Evolutionary conservation across 2,329 filamentous ascomycete species (phyloP), one percentile per base, ranked within the genome.

Genomic region (Stromatinia cepivora): DNA sequence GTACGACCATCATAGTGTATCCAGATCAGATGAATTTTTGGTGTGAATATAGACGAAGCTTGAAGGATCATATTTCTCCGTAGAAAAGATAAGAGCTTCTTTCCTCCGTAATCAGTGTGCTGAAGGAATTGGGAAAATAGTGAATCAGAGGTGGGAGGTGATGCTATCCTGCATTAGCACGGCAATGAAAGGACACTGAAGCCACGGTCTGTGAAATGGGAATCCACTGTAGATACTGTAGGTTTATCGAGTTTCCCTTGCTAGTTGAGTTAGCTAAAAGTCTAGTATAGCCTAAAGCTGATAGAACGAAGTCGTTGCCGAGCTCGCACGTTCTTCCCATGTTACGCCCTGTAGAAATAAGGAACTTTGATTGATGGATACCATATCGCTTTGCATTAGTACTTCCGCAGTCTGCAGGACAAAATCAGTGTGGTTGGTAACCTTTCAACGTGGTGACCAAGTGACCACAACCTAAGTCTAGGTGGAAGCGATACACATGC

Each of bases 341-440:
- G 58, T 54, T 56, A 69, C 25, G 58, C 66, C 58, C 52, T 69
- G 66, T 52, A 69, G 58, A 36, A 64, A 56, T 64, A 28, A 64
- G 42, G 28, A 48, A 34, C 42, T 64, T 46, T 69, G 66, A 69
- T 69, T 69, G 66, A 69, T 36, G 57, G 58, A 69, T 20, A 48
- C 28, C 58, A 39, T 69, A 69, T 69, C 66, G 66, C 66, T 63
- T 36, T 69, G 58, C 66, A 68, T 62, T 69, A 69, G 66, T 64
- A 69, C 62, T 64, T 69, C 66, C 66, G 66, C 66, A 64, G 28
- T 69, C 66, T 69, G 66, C 66, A 69, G 66, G 66, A 17, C 58
- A 56, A 69, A 69, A 64, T 69, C 66, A 69, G 50, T 53, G 66
- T 69, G 66, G 66, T 69, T 69, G 66, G 66, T 69, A 69, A 56